Conservation (phyloP, 1,139 yeast species). For the Geotrichum klebahnii region DNA sequence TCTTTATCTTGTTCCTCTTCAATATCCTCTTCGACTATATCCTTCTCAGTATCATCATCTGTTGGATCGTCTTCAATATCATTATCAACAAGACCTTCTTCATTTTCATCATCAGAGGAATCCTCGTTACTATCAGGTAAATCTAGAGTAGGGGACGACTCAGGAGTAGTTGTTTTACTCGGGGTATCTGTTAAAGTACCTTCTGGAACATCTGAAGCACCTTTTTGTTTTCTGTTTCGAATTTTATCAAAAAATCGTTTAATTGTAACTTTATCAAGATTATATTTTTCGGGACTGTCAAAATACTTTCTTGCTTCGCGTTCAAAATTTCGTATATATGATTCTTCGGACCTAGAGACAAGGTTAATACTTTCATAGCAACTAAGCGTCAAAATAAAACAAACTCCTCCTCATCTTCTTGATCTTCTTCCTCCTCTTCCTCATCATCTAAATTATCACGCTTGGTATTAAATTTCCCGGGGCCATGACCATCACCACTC, state of each 20-base stretch:
- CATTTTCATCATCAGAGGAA: conserved; percentile 14
- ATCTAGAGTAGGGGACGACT: not conserved
- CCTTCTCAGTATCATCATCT: not conserved
- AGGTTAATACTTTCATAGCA: not conserved
- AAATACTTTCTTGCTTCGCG: conserved; percentile 12
- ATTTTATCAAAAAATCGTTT: not conserved
- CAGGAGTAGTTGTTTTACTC: not conserved
- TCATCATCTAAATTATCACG: not conserved
- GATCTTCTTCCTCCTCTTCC: not conserved
- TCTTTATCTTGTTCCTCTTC: not conserved
- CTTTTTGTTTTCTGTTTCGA: not conserved
- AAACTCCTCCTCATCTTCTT: not conserved
- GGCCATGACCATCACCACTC: too few relatives aligned
- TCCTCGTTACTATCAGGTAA: not conserved
- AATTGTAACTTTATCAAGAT: not conserved
- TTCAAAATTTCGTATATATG: conserved; percentile 3
- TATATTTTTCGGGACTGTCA: conserved; percentile 17
- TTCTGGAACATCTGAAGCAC: not conserved
- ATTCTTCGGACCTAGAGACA: conserved; percentile 1
- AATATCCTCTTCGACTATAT: not conserved
- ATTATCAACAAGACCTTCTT: not conserved
- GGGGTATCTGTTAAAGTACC: not conserved
- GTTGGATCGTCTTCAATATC: not conserved
- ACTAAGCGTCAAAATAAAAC: not conserved
- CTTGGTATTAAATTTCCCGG: not conserved